Conservation (phyloP, 768 basidiomycete genomes). For the Lactifluus pinguis region DNA sequence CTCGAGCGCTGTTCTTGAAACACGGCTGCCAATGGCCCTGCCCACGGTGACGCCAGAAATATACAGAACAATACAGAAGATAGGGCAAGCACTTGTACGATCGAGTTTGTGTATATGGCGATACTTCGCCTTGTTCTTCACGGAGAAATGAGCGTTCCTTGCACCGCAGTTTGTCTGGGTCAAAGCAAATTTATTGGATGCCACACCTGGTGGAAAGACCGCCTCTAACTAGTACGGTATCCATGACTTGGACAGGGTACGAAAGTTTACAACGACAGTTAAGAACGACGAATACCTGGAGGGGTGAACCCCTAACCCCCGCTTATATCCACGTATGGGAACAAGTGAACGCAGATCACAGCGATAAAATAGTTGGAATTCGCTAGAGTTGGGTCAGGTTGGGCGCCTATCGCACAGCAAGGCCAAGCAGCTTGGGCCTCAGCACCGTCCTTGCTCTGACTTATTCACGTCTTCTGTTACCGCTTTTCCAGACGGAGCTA, state of each 20-base stretch:
- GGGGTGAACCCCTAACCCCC: too few species aligned
- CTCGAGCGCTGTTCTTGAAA: too few species aligned
- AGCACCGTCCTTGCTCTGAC: not conserved
- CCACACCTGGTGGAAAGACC: not conserved
- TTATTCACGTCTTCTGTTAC: too few species aligned
- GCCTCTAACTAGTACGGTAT: not conserved
- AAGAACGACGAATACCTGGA: too few species aligned
- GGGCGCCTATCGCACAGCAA: not conserved
- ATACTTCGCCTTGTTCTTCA: not conserved
- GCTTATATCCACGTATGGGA: too few species aligned
- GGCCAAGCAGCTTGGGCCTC: not conserved
- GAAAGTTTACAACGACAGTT: not conserved
- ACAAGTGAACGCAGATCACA: too few species aligned
- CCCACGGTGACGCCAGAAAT: too few species aligned
- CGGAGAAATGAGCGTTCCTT: not conserved
- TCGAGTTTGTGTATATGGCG: too few species aligned
- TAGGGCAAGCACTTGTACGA: not conserved
- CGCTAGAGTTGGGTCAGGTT: not conserved
- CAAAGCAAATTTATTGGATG: not conserved
- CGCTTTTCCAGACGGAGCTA: too few species aligned
- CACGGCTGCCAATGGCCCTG: too few species aligned
- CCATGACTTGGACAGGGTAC: too few species aligned
- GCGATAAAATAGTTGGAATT: not conserved
- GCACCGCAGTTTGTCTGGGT: not conserved
- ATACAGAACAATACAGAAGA: not conserved